Conservation (phyloP, 306 rosid species). For the Citrullus amarus region DNA sequence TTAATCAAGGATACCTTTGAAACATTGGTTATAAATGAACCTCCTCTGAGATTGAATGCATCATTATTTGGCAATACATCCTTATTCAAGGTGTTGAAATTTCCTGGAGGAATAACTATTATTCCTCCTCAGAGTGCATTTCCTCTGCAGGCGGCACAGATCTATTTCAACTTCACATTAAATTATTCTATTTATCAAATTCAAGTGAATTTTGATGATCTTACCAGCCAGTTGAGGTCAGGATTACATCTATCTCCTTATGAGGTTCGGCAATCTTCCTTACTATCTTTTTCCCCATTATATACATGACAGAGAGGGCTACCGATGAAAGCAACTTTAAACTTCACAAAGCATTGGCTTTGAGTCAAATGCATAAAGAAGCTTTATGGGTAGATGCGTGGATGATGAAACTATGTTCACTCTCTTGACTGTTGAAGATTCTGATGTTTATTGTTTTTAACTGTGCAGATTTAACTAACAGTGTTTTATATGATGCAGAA, state of each 20-base stretch:
- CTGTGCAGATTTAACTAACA: slow-evolving; percentile 18
- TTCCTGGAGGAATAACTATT: slow-evolving; percentile 74
- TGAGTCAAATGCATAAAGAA: background rate
- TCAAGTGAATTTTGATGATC: slow-evolving; percentile 39
- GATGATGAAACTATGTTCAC: background rate
- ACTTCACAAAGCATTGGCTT: background rate
- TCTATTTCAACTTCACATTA: slow-evolving; percentile 54
- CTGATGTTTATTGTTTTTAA: background rate
- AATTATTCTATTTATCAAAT: slow-evolving; percentile 63
- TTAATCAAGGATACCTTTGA: slow-evolving; percentile 38
- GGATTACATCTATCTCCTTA: slow-evolving; percentile 48
- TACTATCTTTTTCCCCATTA: slow-evolving; percentile 7
- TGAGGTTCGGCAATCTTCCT: slow-evolving; percentile 44
- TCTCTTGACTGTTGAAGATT: background rate
- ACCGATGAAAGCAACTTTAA: background rate
- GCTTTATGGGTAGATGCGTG: background rate
- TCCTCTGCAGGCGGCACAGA: slow-evolving; percentile 55
- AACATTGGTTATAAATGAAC: slow-evolving; percentile 28
- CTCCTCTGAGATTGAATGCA: slow-evolving; percentile 36
- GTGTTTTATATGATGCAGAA: slow-evolving; percentile 40
- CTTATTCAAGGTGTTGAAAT: slow-evolving; percentile 66
- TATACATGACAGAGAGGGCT: background rate
- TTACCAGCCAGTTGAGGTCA: slow-evolving; percentile 57
- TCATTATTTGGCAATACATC: slow-evolving; percentile 49
- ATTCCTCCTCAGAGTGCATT: slow-evolving; percentile 55